phyloP scores from a whole-genome alignment of 2,329 filamentous ascomycete species.

The Colletotrichum sp. region DNA sequence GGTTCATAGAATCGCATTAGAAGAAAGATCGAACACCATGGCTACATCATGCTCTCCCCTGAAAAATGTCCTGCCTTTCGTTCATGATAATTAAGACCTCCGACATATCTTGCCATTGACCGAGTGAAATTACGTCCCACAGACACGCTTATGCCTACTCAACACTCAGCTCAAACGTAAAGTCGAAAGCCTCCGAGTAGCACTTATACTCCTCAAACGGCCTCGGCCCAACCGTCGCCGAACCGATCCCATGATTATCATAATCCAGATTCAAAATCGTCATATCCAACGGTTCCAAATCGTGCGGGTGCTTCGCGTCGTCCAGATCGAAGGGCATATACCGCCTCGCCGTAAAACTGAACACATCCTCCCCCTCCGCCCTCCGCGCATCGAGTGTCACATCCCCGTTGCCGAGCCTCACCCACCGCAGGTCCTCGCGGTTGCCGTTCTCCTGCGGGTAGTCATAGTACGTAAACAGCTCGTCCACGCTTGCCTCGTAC shows the following conservation, averaged over 20 bases:
- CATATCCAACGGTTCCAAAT: conserved; percentile 44
- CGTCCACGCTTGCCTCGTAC: conserved; percentile 37
- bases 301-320: conserved; percentile 50
- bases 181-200: conserved; percentile 27
- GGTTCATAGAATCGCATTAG: not conserved
- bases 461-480: conserved; percentile 53
- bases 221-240: conserved; percentile 47
- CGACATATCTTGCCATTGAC: not conserved
- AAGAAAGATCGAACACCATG: not conserved
- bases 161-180: conserved; percentile 23
- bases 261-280: conserved; percentile 47
- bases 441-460: conserved; percentile 61
- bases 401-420: conserved; percentile 28
- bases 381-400: conserved; percentile 14
- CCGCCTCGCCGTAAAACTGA: conserved; percentile 46
- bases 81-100: not conserved
- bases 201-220: conserved; percentile 22
- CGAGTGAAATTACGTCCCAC: not conserved
- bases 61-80: not conserved
- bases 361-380: conserved; percentile 4
- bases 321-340: conserved; percentile 44
- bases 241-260: conserved; percentile 48
- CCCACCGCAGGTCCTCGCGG: conserved; percentile 52
- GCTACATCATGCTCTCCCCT: not conserved
- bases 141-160: not conserved